Conservation (phyloP, 2,329 filamentous ascomycete genomes). For the Aquanectria penicillioides region DNA sequence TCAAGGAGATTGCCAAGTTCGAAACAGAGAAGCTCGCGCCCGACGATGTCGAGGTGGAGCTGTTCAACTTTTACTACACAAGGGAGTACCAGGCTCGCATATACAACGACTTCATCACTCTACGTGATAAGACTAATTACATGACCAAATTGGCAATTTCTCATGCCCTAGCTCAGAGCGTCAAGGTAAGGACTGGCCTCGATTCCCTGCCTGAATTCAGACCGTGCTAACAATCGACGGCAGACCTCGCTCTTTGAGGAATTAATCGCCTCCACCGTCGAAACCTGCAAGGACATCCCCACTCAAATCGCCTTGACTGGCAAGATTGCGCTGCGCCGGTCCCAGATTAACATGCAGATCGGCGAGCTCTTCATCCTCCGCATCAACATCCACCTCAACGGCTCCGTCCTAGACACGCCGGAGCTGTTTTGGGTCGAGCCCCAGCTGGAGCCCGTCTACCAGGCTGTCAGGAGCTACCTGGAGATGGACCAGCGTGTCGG, state of each 20-base stretch:
- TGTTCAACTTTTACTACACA: conserved; percentile 99
- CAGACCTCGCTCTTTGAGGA: conserved; percentile 96
- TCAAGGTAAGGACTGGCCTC: conserved; percentile 81
- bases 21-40: conserved; percentile 88
- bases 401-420: conserved; percentile 93
- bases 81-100: conserved; percentile 97
- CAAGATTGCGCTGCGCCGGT: conserved; percentile 86
- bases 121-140: conserved; percentile 94
- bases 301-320: conserved; percentile 92
- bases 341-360: conserved; percentile 99
- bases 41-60: conserved; percentile 93
- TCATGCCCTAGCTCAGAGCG: conserved; percentile 93
- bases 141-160: conserved; percentile 98
- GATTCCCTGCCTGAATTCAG: neutral
- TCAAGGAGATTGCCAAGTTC: conserved; percentile 95
- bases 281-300: conserved; percentile 91
- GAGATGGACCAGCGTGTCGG: conserved; percentile 98
- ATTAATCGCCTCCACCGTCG: conserved; percentile 91
- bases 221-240: conserved; percentile 27
- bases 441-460: conserved; percentile 94
- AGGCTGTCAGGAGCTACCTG: conserved; percentile 92
- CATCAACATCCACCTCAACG: conserved; percentile 98
- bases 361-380: conserved; percentile 97
- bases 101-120: conserved; percentile 98
- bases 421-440: conserved; percentile 99